Percentiles rank a stretch among this genome's conserved stretches.
Conservation (phyloP, 2,329 filamentous ascomycete genomes). For the Neonectria hederae region DNA sequence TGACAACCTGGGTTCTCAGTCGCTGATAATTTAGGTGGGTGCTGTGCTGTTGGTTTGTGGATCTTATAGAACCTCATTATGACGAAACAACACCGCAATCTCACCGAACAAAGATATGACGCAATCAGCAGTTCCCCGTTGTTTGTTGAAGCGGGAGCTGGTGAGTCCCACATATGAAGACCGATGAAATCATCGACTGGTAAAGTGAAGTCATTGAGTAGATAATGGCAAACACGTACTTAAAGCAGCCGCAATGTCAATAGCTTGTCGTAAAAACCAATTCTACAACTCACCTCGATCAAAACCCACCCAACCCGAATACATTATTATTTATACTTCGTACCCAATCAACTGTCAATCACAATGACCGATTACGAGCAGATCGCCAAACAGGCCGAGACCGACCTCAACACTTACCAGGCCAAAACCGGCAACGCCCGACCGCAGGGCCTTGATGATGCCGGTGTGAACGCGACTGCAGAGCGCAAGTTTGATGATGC, state of each 20-base stretch:
- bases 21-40: neutral
- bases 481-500: constrained; percentile 54
- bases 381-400: constrained; percentile 57
- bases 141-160: neutral
- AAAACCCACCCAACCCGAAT: neutral
- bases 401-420: constrained; percentile 58
- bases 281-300: neutral
- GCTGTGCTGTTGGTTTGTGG: neutral
- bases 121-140: neutral
- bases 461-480: constrained; percentile 53
- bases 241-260: constrained; percentile 2
- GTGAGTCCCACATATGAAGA: constrained; percentile 32
- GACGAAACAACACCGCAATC: neutral
- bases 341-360: neutral
- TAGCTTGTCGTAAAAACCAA: neutral
- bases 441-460: constrained; percentile 51
- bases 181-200: constrained; percentile 39
- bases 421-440: constrained; percentile 57
- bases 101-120: neutral
- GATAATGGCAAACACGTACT: constrained; percentile 32
- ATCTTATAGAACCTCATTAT: neutral
- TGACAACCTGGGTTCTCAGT: neutral
- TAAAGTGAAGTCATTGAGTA: constrained; percentile 38
- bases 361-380: constrained; percentile 50
- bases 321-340: neutral